These are phyloP conservation scores for Aspergillus cavernicola DNA, from an alignment of 495 filamentous ascomycete genomes.

Conservation along the genomic window DNA sequence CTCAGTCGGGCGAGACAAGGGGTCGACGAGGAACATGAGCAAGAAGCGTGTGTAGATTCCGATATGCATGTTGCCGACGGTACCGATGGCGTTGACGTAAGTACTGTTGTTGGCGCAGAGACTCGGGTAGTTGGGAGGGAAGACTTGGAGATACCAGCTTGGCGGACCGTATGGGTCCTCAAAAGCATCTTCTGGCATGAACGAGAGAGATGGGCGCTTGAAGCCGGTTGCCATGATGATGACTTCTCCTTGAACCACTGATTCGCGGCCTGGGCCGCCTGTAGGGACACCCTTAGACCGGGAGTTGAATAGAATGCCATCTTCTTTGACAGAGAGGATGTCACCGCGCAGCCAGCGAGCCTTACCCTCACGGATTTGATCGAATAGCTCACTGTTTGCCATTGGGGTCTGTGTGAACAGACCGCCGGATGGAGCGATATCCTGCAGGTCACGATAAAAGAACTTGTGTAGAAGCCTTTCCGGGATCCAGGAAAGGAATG, in stretches of 20 bases:
- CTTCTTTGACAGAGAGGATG: constrained; percentile 59
- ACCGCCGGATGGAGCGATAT: constrained; percentile 66
- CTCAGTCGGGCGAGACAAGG: constrained; percentile 64
- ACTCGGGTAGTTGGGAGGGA: constrained; percentile 59
- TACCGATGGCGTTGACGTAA: constrained; percentile 75
- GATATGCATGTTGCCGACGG: constrained; percentile 81
- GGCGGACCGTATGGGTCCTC: constrained; percentile 69
- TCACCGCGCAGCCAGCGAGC: constrained; percentile 80
- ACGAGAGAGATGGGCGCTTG: constrained; percentile 65
- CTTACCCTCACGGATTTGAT: constrained; percentile 70
- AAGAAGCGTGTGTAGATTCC: constrained; percentile 84
- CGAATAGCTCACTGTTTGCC: constrained; percentile 78
- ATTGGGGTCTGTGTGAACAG: constrained; percentile 79
- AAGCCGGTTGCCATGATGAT: constrained; percentile 84
- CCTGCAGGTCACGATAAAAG: constrained; percentile 82
- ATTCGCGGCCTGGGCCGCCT: constrained; percentile 63
- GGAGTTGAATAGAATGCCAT: constrained; percentile 66
- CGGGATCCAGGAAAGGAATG: constrained; percentile 69
- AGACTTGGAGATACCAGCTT: constrained; percentile 84
- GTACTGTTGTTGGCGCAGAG: constrained; percentile 82
- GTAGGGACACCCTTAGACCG: constrained; percentile 69
- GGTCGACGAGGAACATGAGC: constrained; percentile 81
- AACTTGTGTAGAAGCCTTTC: constrained; percentile 69
- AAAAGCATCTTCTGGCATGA: constrained; percentile 70
- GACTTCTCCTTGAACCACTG: constrained; percentile 64